These are phyloP conservation scores for Ustanciosporium gigantosporum DNA, from an alignment of 1,284 basidiomycete genomes.

Conservation along the genomic window DNA sequence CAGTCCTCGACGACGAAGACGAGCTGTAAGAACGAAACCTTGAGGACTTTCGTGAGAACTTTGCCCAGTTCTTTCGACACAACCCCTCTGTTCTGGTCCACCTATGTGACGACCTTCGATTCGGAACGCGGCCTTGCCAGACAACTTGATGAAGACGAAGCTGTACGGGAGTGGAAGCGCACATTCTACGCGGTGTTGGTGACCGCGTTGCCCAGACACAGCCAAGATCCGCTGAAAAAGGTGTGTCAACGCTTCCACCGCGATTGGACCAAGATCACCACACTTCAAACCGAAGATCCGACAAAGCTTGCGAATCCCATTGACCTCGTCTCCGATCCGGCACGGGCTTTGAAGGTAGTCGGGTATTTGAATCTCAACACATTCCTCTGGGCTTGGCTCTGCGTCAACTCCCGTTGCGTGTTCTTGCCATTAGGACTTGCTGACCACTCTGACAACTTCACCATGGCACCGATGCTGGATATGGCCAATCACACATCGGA, in stretches of 20 bases:
- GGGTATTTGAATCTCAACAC: conserved; percentile 1
- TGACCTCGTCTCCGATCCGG: conserved; percentile 1
- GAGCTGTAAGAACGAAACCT: neutral
- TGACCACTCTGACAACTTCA: conserved; percentile 53
- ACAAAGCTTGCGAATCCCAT: conserved; percentile 14
- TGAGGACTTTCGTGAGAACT: conserved; percentile 32
- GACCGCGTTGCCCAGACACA: conserved; percentile 22
- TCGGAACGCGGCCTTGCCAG: neutral
- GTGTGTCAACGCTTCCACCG: conserved; percentile 31
- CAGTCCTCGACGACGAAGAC: too few relatives aligned
- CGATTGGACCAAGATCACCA: conserved; percentile 25
- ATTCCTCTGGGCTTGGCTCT: conserved; percentile 51
- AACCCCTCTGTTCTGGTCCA: conserved; percentile 36
- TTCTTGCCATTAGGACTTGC: conserved; percentile 42
- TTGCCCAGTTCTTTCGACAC: conserved; percentile 38
- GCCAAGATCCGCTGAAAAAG: conserved; percentile 3
- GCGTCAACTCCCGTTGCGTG: conserved; percentile 56
- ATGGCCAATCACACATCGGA: conserved; percentile 58
- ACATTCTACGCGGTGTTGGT: conserved; percentile 14
- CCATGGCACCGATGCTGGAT: conserved; percentile 55
- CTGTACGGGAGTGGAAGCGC: neutral
- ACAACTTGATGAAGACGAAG: neutral
- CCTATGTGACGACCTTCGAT: conserved; percentile 1
- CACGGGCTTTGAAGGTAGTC: conserved; percentile 4
- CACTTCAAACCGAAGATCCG: conserved; percentile 2